Base-by-base conservation (phyloP, 352 stramenopile species). In the Phytophthora chlamydospora region DNA sequence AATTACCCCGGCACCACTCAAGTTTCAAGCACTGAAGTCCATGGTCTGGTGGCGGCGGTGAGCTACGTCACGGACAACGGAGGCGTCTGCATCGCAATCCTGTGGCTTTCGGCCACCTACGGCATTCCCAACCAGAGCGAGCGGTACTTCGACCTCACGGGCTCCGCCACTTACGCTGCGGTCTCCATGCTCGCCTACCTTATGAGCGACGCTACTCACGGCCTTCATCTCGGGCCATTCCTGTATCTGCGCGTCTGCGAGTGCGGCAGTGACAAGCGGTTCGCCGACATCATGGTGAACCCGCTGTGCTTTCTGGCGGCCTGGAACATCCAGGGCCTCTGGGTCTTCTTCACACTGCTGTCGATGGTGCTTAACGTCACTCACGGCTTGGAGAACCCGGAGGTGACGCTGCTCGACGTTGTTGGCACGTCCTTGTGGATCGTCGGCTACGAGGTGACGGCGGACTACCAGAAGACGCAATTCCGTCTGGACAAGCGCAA, bases 281-380 rank as follows among this genome's bases (percentile, higher is more conserved):
- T 95, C 49, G 52, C 80, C n/a, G 61, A 80, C 29, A 90, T 95
- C 55, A 76, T 78, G 42, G 68, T 68, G 34, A 85, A 85, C 19
- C 77, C 82, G 1, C 35, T 87, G 46, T 75, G 68, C 27, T 95
- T 92, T 63, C 78, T 94, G 45, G 75, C 74, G 11, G 76, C 88
- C 10, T 95, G 84, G 84, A 88, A 76, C 44, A 78, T 93, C 47
- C 84, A 95, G 57, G 79, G 78, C 3, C 73, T 95, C 24, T 95
- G 85, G 85, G 76, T 85, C 16, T 80, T 95, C 48, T 59, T 90
- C 48, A 95, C 85, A 42, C 63, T 79, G 17, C 62, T 93, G 40
- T 75, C 84, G 2, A 71, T 91, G 55, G 64, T 89, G 35, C 68
- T 90, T 7, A 71, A 50, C 29, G 66, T 80, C 45, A 71, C 61